Evolutionary conservation across 1,139 yeast species (phyloP).

Genomic region (Blastobotrys serpentis): DNA sequence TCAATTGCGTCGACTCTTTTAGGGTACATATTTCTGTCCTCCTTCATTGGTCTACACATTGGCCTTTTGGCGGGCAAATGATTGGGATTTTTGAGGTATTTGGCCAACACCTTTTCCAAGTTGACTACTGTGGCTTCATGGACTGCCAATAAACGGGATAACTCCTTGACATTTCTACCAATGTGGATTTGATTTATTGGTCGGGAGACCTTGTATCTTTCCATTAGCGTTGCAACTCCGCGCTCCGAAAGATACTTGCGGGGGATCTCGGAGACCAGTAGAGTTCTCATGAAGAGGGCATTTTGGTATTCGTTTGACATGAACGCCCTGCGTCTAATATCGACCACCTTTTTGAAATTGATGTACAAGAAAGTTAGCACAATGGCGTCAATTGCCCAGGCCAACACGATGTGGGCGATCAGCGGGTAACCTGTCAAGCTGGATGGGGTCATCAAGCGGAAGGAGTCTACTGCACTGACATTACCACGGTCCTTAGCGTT

Average conservation of each 20-base stretch:
- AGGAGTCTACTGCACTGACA: constrained; percentile 20
- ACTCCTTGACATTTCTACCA: constrained; percentile 36
- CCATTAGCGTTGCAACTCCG: constrained; percentile 32
- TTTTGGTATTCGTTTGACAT: constrained; percentile 33
- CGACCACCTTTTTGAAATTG: constrained; percentile 34
- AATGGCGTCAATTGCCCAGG: constrained; percentile 34
- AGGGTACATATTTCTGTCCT: constrained; percentile 22
- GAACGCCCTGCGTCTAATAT: constrained; percentile 33
- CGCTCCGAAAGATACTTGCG: constrained; percentile 29
- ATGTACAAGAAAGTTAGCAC: constrained; percentile 36
- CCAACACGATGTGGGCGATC: constrained; percentile 39
- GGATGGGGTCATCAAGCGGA: constrained; percentile 41
- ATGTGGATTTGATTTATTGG: constrained; percentile 35
- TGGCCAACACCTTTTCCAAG: constrained; percentile 38
- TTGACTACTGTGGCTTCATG: constrained; percentile 32
- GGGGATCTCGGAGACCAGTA: constrained; percentile 40
- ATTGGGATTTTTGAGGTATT: constrained; percentile 35
- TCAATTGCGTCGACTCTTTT: constrained; percentile 37
- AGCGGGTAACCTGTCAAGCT: constrained; percentile 37
- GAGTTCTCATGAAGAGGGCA: constrained; percentile 36
- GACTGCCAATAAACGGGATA: constrained; percentile 33
- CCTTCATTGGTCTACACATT: constrained; percentile 23
- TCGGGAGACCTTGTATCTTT: constrained; percentile 19
- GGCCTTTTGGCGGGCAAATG: constrained; percentile 30
- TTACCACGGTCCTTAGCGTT: constrained; percentile 11